Evolutionary conservation across 108 stramenopile species (phyloP), one percentile per base, ranked within the genome.

Genomic region (Pelagomonas calceolata): DNA sequence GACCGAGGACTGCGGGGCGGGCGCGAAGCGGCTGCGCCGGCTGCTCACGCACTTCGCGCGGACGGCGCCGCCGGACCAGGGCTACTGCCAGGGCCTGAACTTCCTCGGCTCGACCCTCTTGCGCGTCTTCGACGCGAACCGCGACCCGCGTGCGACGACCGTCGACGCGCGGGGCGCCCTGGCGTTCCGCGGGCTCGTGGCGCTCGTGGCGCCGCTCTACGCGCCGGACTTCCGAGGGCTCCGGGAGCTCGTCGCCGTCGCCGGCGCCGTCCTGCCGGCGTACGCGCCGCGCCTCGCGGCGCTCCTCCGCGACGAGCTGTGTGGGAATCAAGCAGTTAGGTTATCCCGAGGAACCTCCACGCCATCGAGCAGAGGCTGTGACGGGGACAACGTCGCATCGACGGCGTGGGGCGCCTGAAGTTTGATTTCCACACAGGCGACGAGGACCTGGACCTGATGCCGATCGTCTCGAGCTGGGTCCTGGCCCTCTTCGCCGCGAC

Each of bases 31-130:
- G 44, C 51, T 60, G 21, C 51, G 26, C 21, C 26, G 51, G 51
- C 51, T 60, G 21, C 51, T 60, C 21, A 60, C 21, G 21, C 21
- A 60, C 21, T 60, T 60, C 51, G 51, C 51, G 51, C 51, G 51
- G 51, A 60, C 51, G 21, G 51, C 51, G 26, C 18, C 21, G 34
- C 37, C 39, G 9, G 68, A 66, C 65, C 43, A 75, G 35, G 68
- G 74, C 21, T 81, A 81, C 67, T 81, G 80, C 65, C 80, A 81
- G 35, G 80, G 80, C 67, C 75, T 81, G 80, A 68, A 67, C 67
- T 81, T 78, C 70, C 30, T 81, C 29, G 76, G 68, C 31, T 76
- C 64, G 4, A 12, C 78, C 30, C 36, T 75, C 35, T 43, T 81
- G 51, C 51, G 51, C 51, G 51, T 60, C 10, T 26, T 60, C 10